Conservation (phyloP, 2,329 filamentous ascomycete species). For the Claviceps sp. region DNA sequence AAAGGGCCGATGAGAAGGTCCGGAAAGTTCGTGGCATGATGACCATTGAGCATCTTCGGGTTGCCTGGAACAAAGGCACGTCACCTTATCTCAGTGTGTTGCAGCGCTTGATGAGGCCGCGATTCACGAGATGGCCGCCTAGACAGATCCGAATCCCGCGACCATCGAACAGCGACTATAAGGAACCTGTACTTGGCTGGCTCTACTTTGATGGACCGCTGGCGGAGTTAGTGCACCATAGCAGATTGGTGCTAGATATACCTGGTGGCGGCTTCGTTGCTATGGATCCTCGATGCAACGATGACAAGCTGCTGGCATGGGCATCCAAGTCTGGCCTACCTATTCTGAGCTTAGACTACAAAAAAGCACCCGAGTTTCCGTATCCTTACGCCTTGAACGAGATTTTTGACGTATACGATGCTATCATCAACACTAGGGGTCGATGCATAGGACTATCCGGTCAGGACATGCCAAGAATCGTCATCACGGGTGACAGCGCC, state of each 20-base stretch:
- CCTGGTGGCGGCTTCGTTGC: slow-evolving; percentile 93
- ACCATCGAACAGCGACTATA: slow-evolving; percentile 67
- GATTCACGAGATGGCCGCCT: slow-evolving; percentile 69
- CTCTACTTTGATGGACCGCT: slow-evolving; percentile 88
- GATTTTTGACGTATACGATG: slow-evolving; percentile 33
- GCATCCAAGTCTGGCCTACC: slow-evolving; percentile 80
- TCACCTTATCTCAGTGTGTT: slow-evolving; percentile 72
- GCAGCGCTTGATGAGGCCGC: slow-evolving; percentile 60
- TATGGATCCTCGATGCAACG: slow-evolving; percentile 88
- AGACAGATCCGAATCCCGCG: slow-evolving; percentile 73
- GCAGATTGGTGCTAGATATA: slow-evolving; percentile 72
- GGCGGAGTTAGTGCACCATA: slow-evolving; percentile 61
- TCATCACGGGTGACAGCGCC: slow-evolving; percentile 35
- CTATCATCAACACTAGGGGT: slow-evolving; percentile 22
- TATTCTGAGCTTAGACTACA: slow-evolving; percentile 80
- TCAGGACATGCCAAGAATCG: slow-evolving; percentile 23
- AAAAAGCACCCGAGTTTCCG: slow-evolving; percentile 36
- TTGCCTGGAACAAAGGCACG: slow-evolving; percentile 91
- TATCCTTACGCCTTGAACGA: slow-evolving; percentile 37
- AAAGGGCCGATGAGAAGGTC: slow-evolving; percentile 93
- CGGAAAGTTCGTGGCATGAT: slow-evolving; percentile 75
- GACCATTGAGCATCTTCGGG: slow-evolving; percentile 80
- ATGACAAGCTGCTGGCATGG: slow-evolving; percentile 90
- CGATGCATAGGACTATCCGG: slow-evolving; percentile 33
- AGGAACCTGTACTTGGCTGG: slow-evolving; percentile 73